Conservation (phyloP, 495 filamentous ascomycete species). For the Hypoxylon crocopeplum region DNA sequence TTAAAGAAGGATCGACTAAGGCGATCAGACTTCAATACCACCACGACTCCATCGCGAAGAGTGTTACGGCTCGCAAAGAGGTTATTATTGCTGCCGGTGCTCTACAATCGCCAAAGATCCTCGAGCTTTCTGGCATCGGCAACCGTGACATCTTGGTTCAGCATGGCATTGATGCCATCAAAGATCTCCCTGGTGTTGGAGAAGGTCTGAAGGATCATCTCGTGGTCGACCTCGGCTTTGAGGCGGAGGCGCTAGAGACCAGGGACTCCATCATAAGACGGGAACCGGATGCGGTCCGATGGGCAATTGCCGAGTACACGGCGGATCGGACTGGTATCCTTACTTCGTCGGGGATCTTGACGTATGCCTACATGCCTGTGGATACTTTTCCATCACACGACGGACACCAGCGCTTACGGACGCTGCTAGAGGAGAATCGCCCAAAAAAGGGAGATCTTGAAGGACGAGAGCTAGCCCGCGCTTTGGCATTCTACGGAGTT, state of each 20-base stretch:
- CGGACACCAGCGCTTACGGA: conserved; percentile 8
- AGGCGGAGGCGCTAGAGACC: conserved; percentile 63
- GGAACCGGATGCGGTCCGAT: conserved; percentile 61
- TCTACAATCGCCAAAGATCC: conserved; percentile 63
- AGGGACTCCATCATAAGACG: conserved; percentile 76
- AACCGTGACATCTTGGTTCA: conserved; percentile 63
- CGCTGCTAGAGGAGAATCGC: conserved; percentile 64
- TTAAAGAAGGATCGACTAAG: conserved; percentile 38
- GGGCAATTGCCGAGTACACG: conserved; percentile 27
- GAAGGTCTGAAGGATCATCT: conserved; percentile 66
- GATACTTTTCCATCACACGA: conserved; percentile 8
- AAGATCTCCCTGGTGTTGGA: conserved; percentile 76
- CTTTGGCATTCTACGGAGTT: conserved; percentile 15
- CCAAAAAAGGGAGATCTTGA: too few species aligned
- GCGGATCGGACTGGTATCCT: conserved; percentile 35
- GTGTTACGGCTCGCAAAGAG: conserved; percentile 50
- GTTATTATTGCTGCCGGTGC: conserved; percentile 65
- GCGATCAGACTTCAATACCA: conserved; percentile 46
- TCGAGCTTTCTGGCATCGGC: conserved; percentile 79
- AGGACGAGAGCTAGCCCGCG: conserved; percentile 49
- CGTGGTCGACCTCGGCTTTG: conserved; percentile 45
- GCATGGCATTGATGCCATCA: conserved; percentile 68
- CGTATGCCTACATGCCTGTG: conserved; percentile 77
- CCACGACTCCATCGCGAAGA: conserved; percentile 32
- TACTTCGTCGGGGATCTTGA: conserved; percentile 67